Base-by-base conservation (phyloP, 139 green algal genomes). In the Chlorokybus atmophyticus region DNA sequence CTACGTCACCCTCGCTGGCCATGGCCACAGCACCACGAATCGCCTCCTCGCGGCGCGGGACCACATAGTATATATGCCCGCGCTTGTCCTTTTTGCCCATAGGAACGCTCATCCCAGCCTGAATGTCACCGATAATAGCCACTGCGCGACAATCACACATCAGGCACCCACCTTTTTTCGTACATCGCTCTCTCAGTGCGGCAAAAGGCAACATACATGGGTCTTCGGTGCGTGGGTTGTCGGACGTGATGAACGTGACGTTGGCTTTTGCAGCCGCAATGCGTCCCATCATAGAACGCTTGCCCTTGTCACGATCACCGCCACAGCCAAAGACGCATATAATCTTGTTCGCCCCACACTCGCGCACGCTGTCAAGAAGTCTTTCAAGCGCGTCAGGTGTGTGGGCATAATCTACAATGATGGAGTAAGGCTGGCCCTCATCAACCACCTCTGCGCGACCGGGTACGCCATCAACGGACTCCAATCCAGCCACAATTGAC, bases 21-120 rank as follows among this genome's bases (percentile, higher is more conserved):
- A 87, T 94, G 32, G 79, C 85, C 26, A 99, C 91, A n/a, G 91
- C 91, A 23, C 71, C 76, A 4, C 91, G 80, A 57, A 99, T 94
- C 44, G 92, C 92, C 51, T 71, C 53, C 21, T 29, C 51, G 1
- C 64, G 64, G 44, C 29, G n/a, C 28, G 66, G 51, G n/a, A 67
- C 32, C 5, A 61, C 63, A 55, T 54, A 71, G 41, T 67, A 55
- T 17, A 55, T 41, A 30, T 68, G 62, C 10, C 63, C 55, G 40
- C 56, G 60, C 25, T 26, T 19, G 35, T 44, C 35, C 35, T n/a
- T n/a, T n/a, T n/a, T n/a, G n/a, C n/a, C n/a, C 55, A 24, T 59
- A 55, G 51, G 47, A 68, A 21, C 40, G 55, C 19, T 70, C 17
- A 14, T 44, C 47, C 55, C 35, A 7, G 41, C 42, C 29, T 23